Evolutionary conservation across 2,329 filamentous ascomycete genomes (phyloP).

Genomic region (Fusarium brachygibbosum): DNA sequence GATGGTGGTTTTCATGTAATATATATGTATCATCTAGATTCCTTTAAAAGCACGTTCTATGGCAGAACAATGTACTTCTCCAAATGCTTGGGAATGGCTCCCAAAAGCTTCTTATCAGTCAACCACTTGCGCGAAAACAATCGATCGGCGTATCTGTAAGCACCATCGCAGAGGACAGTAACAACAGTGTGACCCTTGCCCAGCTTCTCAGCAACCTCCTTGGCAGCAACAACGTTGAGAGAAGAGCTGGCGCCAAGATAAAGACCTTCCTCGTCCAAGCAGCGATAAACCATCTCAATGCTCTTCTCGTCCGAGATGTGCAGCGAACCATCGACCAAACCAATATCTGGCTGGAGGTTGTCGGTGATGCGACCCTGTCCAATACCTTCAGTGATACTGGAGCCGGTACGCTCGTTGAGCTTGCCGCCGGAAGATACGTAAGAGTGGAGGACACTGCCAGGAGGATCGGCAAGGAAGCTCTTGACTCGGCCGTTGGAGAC

Average conservation of each 20-base stretch:
- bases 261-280: constrained; percentile 93
- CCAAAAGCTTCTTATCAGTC: constrained; percentile 83
- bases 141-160: constrained; percentile 96
- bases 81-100: constrained; percentile 84
- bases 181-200: constrained; percentile 92
- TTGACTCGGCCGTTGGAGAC: constrained; percentile 83
- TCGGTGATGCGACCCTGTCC: constrained; percentile 97
- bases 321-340: constrained; percentile 85
- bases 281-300: constrained; percentile 97
- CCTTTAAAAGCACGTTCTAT: constrained; percentile 57
- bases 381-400: constrained; percentile 97
- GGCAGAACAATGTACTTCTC: constrained; percentile 95
- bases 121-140: constrained; percentile 95
- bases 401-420: constrained; percentile 82
- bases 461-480: constrained; percentile 92
- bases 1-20: constrained; percentile 38
- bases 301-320: constrained; percentile 92
- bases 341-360: constrained; percentile 88
- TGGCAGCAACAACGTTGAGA: constrained; percentile 94
- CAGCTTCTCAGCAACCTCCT: constrained; percentile 91
- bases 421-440: constrained; percentile 90
- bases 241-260: constrained; percentile 95
- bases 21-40: constrained; percentile 49
- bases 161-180: constrained; percentile 93
- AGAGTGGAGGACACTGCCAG: constrained; percentile 91